Conservation (phyloP, 1,284 basidiomycete genomes). For the Cryptococcus wingfieldii region DNA sequence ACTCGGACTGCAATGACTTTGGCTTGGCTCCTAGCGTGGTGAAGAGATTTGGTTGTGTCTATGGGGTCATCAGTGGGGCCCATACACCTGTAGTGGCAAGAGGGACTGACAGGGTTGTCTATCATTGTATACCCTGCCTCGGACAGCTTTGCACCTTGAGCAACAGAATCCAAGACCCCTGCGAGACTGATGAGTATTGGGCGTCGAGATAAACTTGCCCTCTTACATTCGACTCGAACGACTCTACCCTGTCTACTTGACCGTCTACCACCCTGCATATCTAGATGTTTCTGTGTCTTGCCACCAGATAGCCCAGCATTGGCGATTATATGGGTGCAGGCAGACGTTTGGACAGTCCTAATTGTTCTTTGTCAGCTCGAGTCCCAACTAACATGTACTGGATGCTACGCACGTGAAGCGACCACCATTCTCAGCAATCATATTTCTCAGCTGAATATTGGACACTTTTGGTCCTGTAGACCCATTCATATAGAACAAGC, state of each 20-base stretch:
- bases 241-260: slow-evolving; percentile 35
- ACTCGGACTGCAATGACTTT: slow-evolving; percentile 14
- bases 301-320: slow-evolving; percentile 39
- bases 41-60: slow-evolving; percentile 40
- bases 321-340: slow-evolving; percentile 47
- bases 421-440: slow-evolving; percentile 46
- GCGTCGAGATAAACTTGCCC: not conserved
- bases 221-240: slow-evolving; percentile 46
- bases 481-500: slow-evolving; percentile 48
- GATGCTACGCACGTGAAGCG: slow-evolving; percentile 30
- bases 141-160: slow-evolving; percentile 31
- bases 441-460: slow-evolving; percentile 46
- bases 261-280: slow-evolving; percentile 37
- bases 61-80: not conserved
- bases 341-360: slow-evolving; percentile 32
- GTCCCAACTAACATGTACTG: not conserved
- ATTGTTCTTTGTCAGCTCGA: not conserved
- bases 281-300: slow-evolving; percentile 48
- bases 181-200: not conserved
- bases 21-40: slow-evolving; percentile 31
- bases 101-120: slow-evolving; percentile 38
- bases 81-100: not conserved
- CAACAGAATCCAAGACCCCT: slow-evolving; percentile 46
- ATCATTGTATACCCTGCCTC: slow-evolving; percentile 45
- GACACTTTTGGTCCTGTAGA: slow-evolving; percentile 43